Conservation (phyloP, 1,284 basidiomycete genomes). For the Melampsora allii-populina region DNA sequence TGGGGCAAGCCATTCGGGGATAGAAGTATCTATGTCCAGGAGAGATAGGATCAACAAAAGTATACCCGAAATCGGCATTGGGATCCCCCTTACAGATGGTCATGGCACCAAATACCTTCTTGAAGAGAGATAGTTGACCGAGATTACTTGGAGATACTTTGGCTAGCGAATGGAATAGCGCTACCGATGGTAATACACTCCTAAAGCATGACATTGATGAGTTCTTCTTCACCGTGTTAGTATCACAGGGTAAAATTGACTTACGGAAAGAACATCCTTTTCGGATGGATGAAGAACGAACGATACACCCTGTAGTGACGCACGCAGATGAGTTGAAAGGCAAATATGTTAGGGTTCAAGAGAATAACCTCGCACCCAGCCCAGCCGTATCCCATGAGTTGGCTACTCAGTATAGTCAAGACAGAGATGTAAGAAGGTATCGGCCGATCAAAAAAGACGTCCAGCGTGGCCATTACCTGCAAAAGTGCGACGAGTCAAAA, state of each 20-base stretch:
- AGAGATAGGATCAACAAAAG: too few species aligned
- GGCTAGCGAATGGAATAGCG: slow-evolving; percentile 25
- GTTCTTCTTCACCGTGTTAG: background rate
- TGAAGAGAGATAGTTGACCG: slow-evolving; percentile 11
- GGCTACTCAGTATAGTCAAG: slow-evolving; percentile 21
- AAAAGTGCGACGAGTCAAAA: background rate
- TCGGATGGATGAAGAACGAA: slow-evolving; percentile 23
- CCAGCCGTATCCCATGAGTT: slow-evolving; percentile 39
- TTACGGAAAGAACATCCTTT: slow-evolving; percentile 31
- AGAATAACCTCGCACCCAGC: slow-evolving; percentile 21
- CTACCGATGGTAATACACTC: slow-evolving; percentile 35
- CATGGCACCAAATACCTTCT: slow-evolving; percentile 18
- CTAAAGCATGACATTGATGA: background rate
- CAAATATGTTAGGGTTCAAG: background rate
- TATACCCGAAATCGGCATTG: too few species aligned
- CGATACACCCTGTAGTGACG: slow-evolving; percentile 21
- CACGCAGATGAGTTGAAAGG: background rate
- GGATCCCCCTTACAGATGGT: slow-evolving; percentile 35
- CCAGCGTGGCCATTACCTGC: slow-evolving; percentile 26
- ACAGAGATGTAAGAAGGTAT: slow-evolving; percentile 4
- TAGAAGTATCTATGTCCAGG: slow-evolving; percentile 7
- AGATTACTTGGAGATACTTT: background rate
- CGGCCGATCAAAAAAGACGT: slow-evolving; percentile 31
- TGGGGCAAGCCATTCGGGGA: slow-evolving; percentile 27
- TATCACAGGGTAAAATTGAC: background rate